These are phyloP conservation scores for Blastocystis sp. DNA, from an alignment of 352 stramenopile species.

Conservation along the genomic window DNA sequence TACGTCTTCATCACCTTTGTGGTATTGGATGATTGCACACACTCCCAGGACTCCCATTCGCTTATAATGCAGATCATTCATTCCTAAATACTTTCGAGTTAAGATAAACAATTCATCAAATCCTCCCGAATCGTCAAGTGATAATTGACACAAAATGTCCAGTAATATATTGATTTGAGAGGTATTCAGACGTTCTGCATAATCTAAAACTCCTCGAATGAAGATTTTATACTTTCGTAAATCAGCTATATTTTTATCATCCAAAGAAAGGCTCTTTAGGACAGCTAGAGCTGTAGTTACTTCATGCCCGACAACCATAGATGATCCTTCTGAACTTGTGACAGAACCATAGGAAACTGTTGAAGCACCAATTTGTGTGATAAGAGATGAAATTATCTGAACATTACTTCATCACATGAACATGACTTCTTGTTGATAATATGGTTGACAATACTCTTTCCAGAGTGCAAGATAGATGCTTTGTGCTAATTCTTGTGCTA, in stretches of 20 bases:
- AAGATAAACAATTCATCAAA: slow-evolving; percentile 50
- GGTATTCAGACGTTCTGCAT: neutral
- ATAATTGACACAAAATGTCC: slow-evolving; percentile 19
- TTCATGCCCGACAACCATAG: neutral
- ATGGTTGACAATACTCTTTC: neutral
- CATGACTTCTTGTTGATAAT: slow-evolving; percentile 23
- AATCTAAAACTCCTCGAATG: slow-evolving; percentile 38
- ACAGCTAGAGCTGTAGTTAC: neutral
- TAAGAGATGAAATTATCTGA: slow-evolving; percentile 26
- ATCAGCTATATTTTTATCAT: neutral
- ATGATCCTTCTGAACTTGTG: neutral
- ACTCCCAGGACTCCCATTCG: neutral
- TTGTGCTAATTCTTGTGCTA: neutral
- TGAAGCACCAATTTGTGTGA: slow-evolving; percentile 38
- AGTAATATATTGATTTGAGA: neutral
- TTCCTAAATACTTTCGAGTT: slow-evolving; percentile 25
- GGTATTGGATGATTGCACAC: neutral
- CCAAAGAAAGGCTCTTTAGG: neutral
- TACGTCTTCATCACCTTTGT: neutral
- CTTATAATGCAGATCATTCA: neutral
- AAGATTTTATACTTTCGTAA: slow-evolving; percentile 3
- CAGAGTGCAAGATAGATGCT: neutral
- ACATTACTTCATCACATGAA: neutral
- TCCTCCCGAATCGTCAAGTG: neutral
- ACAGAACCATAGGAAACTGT: slow-evolving; percentile 9